These are phyloP conservation scores for Salvia rosmarinus DNA, from an alignment of 257 asterid genomes.

Conservation along the genomic window DNA sequence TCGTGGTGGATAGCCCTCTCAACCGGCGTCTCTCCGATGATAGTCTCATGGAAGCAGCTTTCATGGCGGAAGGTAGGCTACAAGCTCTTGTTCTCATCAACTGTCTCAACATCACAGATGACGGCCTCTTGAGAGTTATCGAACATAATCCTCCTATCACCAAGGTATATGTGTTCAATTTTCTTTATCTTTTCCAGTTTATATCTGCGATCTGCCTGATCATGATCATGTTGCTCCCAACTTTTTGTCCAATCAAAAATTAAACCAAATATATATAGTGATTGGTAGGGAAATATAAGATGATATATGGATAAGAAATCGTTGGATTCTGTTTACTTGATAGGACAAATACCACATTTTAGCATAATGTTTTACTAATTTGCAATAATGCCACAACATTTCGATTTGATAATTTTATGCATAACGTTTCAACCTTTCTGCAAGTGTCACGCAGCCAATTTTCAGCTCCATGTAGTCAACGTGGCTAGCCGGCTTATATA, in stretches of 20 bases:
- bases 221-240: too few relatives aligned
- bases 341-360: too few relatives aligned
- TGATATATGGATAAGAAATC: conserved; percentile 42
- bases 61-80: conserved; percentile 57
- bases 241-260: too few relatives aligned
- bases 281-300: too few relatives aligned
- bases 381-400: too few relatives aligned
- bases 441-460: too few relatives aligned
- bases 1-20: conserved; percentile 60
- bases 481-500: too few relatives aligned
- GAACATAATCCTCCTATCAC: conserved; percentile 55
- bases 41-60: conserved; percentile 48
- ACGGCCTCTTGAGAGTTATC: conserved; percentile 51
- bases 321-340: conserved; percentile 17
- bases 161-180: conserved; percentile 43
- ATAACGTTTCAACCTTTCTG: too few relatives aligned
- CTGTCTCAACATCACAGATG: conserved; percentile 63
- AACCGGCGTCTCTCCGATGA: conserved; percentile 49
- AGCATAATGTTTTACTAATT: too few relatives aligned
- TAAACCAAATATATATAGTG: too few relatives aligned
- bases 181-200: not conserved
- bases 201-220: not conserved
- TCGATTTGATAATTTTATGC: too few relatives aligned
- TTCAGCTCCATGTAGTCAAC: too few relatives aligned
- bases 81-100: conserved; percentile 55